These are phyloP conservation scores for Penicillium macrosclerotiorum DNA, from an alignment of 495 filamentous ascomycete genomes.

Conservation along the genomic window DNA sequence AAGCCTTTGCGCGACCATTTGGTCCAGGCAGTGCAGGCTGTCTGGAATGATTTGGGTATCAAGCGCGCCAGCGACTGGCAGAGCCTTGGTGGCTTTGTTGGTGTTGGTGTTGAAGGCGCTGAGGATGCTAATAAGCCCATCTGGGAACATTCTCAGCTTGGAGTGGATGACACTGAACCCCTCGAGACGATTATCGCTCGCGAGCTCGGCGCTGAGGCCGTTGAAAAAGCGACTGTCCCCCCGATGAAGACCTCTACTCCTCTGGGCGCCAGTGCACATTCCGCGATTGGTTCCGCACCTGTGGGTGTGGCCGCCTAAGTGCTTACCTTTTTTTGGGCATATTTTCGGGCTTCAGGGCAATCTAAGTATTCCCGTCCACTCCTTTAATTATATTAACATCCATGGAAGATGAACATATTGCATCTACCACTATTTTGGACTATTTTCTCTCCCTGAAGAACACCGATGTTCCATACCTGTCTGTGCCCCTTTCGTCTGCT, in stretches of 20 bases:
- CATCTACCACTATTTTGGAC: neutral
- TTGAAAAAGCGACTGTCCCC: conserved; percentile 11
- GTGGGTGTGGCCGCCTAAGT: conserved; percentile 37
- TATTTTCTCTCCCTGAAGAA: neutral
- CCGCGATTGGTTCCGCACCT: conserved; percentile 24
- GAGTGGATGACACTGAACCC: conserved; percentile 50
- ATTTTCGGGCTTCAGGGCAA: conserved; percentile 3
- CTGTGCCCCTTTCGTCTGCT: neutral
- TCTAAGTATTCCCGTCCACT: conserved; percentile 1
- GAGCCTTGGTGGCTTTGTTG: conserved; percentile 87
- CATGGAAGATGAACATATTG: neutral
- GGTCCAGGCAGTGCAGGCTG: conserved; percentile 77
- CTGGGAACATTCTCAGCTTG: conserved; percentile 87
- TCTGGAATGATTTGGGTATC: conserved; percentile 84
- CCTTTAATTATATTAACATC: conserved; percentile 2
- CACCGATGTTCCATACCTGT: neutral
- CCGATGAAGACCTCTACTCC: conserved; percentile 32
- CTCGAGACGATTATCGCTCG: conserved; percentile 40
- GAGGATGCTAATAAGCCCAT: conserved; percentile 62
- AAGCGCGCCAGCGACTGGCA: conserved; percentile 91
- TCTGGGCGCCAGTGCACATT: conserved; percentile 20
- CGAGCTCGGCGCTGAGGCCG: conserved; percentile 30
- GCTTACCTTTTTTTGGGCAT: neutral
- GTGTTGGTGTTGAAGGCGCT: conserved; percentile 71
- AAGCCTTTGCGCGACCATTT: conserved; percentile 80